These are phyloP conservation scores for Phytophthora foliorum DNA, from an alignment of 352 stramenopile genomes.

Conservation along the genomic window DNA sequence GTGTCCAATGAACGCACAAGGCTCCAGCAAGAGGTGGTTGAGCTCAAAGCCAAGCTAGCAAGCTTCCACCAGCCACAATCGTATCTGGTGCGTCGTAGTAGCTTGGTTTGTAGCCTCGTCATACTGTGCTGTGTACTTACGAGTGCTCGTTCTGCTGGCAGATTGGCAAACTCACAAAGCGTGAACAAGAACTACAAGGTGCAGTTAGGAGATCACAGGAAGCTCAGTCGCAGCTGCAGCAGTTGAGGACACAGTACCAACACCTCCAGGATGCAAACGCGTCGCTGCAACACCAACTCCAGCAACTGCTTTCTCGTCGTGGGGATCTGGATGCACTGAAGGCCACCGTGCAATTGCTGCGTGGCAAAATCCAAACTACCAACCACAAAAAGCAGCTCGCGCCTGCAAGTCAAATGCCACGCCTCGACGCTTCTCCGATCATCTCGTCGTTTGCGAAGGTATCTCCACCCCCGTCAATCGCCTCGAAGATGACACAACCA, in stretches of 20 bases:
- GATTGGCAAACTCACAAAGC: constrained; percentile 70
- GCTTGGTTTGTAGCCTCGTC: background rate
- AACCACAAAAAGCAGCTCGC: constrained; percentile 35
- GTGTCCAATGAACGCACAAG: constrained; percentile 35
- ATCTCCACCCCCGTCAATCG: constrained; percentile 44
- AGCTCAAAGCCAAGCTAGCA: constrained; percentile 50
- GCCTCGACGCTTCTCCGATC: background rate
- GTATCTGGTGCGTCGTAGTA: constrained; percentile 61
- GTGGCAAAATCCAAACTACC: constrained; percentile 24
- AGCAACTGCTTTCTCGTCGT: constrained; percentile 68
- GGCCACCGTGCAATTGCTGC: constrained; percentile 56
- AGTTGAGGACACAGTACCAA: constrained; percentile 58
- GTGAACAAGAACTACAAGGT: constrained; percentile 57
- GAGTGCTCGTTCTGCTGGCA: constrained; percentile 18
- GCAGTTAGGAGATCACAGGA: constrained; percentile 33
- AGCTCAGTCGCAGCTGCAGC: constrained; percentile 46
- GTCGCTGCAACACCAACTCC: constrained; percentile 68
- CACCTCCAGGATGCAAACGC: constrained; percentile 49
- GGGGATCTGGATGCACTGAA: constrained; percentile 78
- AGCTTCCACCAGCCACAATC: constrained; percentile 79
- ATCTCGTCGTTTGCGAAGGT: constrained; percentile 36
- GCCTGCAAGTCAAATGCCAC: background rate
- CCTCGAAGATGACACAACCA: constrained; percentile 59
- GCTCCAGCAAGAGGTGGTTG: constrained; percentile 41
- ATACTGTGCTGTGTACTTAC: background rate